Base-by-base conservation (phyloP, 169 alveolate species). In the Plasmodium yoelii region DNA sequence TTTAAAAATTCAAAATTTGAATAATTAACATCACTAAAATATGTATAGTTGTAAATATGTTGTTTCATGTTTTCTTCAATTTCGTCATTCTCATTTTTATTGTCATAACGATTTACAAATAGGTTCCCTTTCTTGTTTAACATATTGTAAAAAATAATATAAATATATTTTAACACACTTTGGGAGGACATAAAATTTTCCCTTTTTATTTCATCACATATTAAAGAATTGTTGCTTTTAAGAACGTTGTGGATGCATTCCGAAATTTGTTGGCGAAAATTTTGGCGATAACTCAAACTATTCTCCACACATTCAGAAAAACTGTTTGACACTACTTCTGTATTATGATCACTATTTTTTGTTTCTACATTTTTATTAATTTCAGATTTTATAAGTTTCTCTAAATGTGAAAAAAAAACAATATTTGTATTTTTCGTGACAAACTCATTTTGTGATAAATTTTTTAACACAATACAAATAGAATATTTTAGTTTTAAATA, bases 51-150 rank as follows among this genome's bases (percentile, higher is more conserved):
- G 34, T 57, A 77, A 12, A 42, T 53, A 51, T 51, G 46, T 18
- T 51, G 46, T 18, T 15, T 44, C 1, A 13, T 26, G n/a, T 26
- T 0, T 13, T 34, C 28, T n/a, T 63, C 53, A 6, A 2, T 12
- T 42, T 82, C 84, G 6, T 2, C 46, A 10, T 82, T n/a, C 19
- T 60, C 61, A 47, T 47, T 34, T 1, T 26, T 19, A 26, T 53
- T 22, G 39, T 82, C 90, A 56, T 18, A 34, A 34, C 42, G 67
- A 61, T 82, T 82, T 57, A 82, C 57, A 0, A 7, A 55, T 49
- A 19, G 57, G 19, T 82, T 73, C 44, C 44, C 69, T 71, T 61
- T 69, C 12, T 57, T 68, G 51, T 82, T 82, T 53, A 82, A 47
- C 1, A 22, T 39, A 42, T 53, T 82, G 42, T 82, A 82, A 47